These are phyloP conservation scores for Suillus occidentalis DNA, from an alignment of 768 basidiomycete species.

Conservation along the genomic window DNA sequence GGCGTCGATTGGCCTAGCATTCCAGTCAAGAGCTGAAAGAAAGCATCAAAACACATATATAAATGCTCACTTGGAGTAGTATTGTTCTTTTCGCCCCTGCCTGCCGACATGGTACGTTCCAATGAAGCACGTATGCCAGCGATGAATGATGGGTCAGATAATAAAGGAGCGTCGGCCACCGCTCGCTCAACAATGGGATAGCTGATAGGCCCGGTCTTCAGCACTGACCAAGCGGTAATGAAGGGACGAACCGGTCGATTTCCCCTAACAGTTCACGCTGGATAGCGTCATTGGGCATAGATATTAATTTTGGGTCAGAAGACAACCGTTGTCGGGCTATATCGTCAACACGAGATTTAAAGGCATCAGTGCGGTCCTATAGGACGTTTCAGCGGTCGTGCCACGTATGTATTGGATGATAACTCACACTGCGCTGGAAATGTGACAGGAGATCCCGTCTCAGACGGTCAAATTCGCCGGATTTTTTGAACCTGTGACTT, in stretches of 20 bases:
- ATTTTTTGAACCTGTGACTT: conserved; percentile 66
- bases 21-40: background rate
- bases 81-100: conserved; percentile 22
- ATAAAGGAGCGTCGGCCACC: conserved; percentile 46
- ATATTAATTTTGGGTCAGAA: conserved; percentile 53
- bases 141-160: conserved; percentile 49
- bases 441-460: conserved; percentile 62
- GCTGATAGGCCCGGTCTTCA: conserved; percentile 32
- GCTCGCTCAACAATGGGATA: conserved; percentile 69
- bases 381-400: background rate
- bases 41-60: conserved; percentile 7
- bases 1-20: background rate
- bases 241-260: conserved; percentile 57
- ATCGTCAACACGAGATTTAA: conserved; percentile 61
- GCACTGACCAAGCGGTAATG: background rate
- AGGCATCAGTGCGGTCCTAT: conserved; percentile 52
- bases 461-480: conserved; percentile 75
- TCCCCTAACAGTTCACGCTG: conserved; percentile 69
- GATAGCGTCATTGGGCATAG: conserved; percentile 51
- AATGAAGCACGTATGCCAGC: conserved; percentile 43
- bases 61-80: conserved; percentile 5
- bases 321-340: conserved; percentile 56
- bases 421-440: conserved; percentile 61
- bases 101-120: conserved; percentile 46
- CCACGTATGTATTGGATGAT: conserved; percentile 6